Base-by-base conservation (phyloP, 805 yeast species). In the Ascoidea rubescens region DNA sequence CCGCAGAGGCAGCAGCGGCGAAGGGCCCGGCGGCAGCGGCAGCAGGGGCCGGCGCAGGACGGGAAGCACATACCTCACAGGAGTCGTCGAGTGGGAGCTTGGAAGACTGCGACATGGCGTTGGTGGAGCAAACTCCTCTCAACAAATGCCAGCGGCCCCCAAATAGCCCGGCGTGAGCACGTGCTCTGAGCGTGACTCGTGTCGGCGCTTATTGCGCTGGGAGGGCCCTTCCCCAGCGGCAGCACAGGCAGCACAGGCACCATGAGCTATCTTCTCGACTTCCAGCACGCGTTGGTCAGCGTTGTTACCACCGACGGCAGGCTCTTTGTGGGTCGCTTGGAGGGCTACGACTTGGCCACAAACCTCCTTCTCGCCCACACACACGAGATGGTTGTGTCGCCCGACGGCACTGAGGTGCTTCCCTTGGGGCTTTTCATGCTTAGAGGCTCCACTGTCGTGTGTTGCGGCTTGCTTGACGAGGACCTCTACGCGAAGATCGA, bases 131-230 rank as follows among this genome's bases (percentile, higher is more conserved):
- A 17, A 2, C 54, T 55, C 7, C 37, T 17, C 45, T 48, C 52
- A 5, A 55, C 51, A 46, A 89, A 71, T 79, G 77, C 87, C 95
- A 70, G 98, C 93, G 0, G 97, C 96, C 66, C 85, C 84, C 53
- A 93, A 71, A 98, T 98, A 93, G 64, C 93, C 97, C 0, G 99
- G 98, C 65, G 96, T 78, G 28, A 2, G 28, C 28, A 21, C 28
- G 28, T 21, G 28, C 2, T 21, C 28, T 21, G 28, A 21, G 28
- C 28, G 28, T 21, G 28, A 21, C 28, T 3, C 28, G 28, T 21
- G 28, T 21, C 28, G 28, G 28, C 28, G 28, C 28, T 21, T 21
- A 21, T 21, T 21, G 28, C 28, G 28, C 28, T 21, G 28, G 28
- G 28, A 21, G 28, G 3, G 28, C 28, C 28, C 28, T 21, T 21